phyloP scores from a whole-genome alignment of 805 yeast species.

The Wickerhamiella sorbophila region DNA sequence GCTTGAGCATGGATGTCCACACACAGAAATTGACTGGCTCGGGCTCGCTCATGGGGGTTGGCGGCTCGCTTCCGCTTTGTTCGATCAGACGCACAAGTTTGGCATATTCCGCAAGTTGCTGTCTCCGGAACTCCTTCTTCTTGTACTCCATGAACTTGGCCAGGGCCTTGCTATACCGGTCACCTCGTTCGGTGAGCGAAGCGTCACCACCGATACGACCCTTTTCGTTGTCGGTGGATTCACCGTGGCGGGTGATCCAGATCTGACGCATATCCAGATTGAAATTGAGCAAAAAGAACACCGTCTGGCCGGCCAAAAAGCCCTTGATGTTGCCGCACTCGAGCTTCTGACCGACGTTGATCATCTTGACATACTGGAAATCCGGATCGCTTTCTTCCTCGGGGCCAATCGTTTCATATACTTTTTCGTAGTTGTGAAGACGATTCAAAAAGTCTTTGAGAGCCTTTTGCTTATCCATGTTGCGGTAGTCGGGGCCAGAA shows the following conservation, averaged over 20 bases:
- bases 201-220: slow-evolving; percentile 94
- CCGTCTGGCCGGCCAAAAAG: slow-evolving; percentile 83
- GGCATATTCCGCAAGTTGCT: slow-evolving; percentile 43
- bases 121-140: slow-evolving; percentile 49
- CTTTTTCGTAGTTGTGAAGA: slow-evolving; percentile 68
- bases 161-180: slow-evolving; percentile 56
- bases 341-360: slow-evolving; percentile 87
- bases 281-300: slow-evolving; percentile 77
- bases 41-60: slow-evolving; percentile 28
- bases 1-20: slow-evolving; percentile 77
- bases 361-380: slow-evolving; percentile 85
- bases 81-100: slow-evolving; percentile 31
- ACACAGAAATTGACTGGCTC: slow-evolving; percentile 71
- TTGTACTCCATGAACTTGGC: slow-evolving; percentile 60
- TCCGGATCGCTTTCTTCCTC: slow-evolving; percentile 46
- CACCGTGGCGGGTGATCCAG: slow-evolving; percentile 94
- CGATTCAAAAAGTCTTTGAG: slow-evolving; percentile 70
- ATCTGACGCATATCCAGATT: slow-evolving; percentile 80
- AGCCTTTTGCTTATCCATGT: slow-evolving; percentile 72
- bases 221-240: slow-evolving; percentile 64
- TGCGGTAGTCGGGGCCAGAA: slow-evolving; percentile 82
- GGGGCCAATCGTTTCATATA: slow-evolving; percentile 82
- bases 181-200: slow-evolving; percentile 62
- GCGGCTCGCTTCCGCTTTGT: slow-evolving; percentile 22
- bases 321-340: slow-evolving; percentile 83